Evolutionary conservation across 2,329 filamentous ascomycete species (phyloP).

Genomic region (Beauveria medogensis): DNA sequence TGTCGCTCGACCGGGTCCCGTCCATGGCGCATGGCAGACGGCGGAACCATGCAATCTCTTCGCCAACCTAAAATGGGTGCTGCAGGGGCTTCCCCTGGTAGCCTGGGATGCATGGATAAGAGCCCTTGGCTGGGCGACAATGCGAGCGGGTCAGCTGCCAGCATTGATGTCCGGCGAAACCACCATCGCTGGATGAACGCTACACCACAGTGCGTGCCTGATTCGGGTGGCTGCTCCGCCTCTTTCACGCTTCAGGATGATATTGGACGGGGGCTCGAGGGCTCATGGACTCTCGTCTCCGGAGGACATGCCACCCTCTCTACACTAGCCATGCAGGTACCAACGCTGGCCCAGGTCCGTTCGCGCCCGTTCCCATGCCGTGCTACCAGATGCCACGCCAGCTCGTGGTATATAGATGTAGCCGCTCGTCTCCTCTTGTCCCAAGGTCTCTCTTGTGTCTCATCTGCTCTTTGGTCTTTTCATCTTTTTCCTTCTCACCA

Average conservation of each 20-base stretch:
- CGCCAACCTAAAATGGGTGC: slow-evolving; percentile 7
- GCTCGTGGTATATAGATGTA: slow-evolving; percentile 11
- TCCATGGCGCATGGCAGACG: background rate
- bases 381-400: background rate
- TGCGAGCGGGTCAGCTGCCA: slow-evolving; percentile 6
- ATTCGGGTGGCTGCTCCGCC: slow-evolving; percentile 7
- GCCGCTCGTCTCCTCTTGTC: slow-evolving; percentile 1
- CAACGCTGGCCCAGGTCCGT: background rate
- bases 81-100: slow-evolving; percentile 5
- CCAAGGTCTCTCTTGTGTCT: background rate
- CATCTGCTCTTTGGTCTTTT: slow-evolving; percentile 8
- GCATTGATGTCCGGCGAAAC: slow-evolving; percentile 1
- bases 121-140: background rate
- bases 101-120: background rate
- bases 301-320: background rate
- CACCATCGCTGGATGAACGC: slow-evolving; percentile 1
- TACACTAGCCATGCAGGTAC: background rate
- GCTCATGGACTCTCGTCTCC: background rate
- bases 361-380: background rate
- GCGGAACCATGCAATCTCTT: slow-evolving; percentile 6
- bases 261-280: slow-evolving; percentile 4
- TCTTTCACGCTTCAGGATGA: slow-evolving; percentile 9
- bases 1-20: background rate
- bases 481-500: slow-evolving; percentile 1
- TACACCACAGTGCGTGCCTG: background rate